Evolutionary conservation across 2,329 filamentous ascomycete genomes (phyloP).

Genomic region (Alternaria sp.): DNA sequence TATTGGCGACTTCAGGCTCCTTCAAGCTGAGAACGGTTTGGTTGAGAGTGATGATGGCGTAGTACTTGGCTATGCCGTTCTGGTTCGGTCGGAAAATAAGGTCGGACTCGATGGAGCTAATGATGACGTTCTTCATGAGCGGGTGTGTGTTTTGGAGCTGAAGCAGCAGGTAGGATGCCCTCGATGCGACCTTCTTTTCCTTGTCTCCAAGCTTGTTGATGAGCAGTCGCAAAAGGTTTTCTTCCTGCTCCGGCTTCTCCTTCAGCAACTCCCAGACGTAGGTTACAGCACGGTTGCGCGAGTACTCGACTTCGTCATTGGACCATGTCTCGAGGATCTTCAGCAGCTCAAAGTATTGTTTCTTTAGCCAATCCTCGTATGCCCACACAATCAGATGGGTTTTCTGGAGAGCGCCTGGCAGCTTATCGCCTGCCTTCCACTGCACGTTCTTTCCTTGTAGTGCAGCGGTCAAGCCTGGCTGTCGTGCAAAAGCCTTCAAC

Average conservation of each 20-base stretch:
- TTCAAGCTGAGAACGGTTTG: conserved; percentile 90
- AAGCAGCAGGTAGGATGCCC: conserved; percentile 90
- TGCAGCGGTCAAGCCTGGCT: conserved; percentile 76
- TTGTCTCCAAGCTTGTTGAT: conserved; percentile 98
- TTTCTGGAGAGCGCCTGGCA: conserved; percentile 78
- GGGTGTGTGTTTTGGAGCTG: conserved; percentile 90
- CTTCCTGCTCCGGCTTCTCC: conserved; percentile 96
- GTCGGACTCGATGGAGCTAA: conserved; percentile 85
- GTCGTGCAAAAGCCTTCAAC: conserved; percentile 78
- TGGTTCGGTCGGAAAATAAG: conserved; percentile 87
- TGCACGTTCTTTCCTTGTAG: conserved; percentile 68
- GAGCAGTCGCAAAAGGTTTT: conserved; percentile 86
- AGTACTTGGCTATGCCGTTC: conserved; percentile 89
- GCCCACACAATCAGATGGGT: conserved; percentile 86
- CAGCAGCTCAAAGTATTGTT: conserved; percentile 89
- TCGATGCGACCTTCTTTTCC: conserved; percentile 93
- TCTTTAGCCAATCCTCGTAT: conserved; percentile 95
- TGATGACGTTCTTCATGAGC: conserved; percentile 89
- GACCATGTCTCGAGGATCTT: conserved; percentile 93
- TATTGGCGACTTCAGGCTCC: conserved; percentile 81
- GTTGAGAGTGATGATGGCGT: conserved; percentile 94
- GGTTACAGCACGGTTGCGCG: conserved; percentile 84
- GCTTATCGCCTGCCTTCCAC: conserved; percentile 73
- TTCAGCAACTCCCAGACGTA: conserved; percentile 91
- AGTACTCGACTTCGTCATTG: conserved; percentile 93